These are phyloP conservation scores for Pseudonitzschia delicatissima DNA, from an alignment of 108 stramenopile species.

Conservation along the genomic window DNA sequence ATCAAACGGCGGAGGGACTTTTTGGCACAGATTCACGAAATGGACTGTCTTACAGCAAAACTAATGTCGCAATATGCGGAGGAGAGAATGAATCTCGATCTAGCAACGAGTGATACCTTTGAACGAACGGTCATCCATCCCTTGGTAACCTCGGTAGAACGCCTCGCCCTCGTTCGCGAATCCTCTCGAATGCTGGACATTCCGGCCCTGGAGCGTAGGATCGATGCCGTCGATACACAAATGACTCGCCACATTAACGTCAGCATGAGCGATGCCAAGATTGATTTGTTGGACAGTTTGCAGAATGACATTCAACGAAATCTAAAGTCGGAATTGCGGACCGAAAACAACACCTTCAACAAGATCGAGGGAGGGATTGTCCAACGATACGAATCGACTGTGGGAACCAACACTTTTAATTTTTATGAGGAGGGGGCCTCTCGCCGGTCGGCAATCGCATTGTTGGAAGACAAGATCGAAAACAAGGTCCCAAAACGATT, in stretches of 20 bases:
- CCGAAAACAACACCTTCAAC: conserved; percentile 53
- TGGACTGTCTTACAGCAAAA: conserved; percentile 23
- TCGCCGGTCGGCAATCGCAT: conserved; percentile 12
- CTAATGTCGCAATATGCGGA: conserved; percentile 20
- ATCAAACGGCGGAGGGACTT: conserved; percentile 30
- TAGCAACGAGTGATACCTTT: conserved; percentile 35
- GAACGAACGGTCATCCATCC: conserved; percentile 25
- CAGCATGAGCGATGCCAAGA: conserved; percentile 21
- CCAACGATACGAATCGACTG: conserved; percentile 41
- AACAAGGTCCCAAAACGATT: conserved; percentile 24
- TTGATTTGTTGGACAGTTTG: conserved; percentile 27
- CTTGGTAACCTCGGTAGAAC: conserved; percentile 28
- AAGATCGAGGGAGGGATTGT: conserved; percentile 60
- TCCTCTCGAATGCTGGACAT: conserved; percentile 21
- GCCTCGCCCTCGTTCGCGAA: conserved; percentile 30
- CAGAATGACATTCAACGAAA: conserved; percentile 25
- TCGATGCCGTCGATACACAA: conserved; percentile 15
- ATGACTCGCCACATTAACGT: conserved; percentile 26
- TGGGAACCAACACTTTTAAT: conserved; percentile 24
- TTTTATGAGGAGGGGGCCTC: conserved; percentile 29
- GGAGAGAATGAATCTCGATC: conserved; percentile 35
- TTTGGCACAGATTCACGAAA: conserved; percentile 22
- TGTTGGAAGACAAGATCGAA: conserved; percentile 10
- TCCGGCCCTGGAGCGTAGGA: conserved; percentile 11
- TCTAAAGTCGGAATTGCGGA: conserved; percentile 34